Percentiles rank a stretch among this genome's conserved stretches.
phyloP scores from a whole-genome alignment of 495 filamentous ascomycete species.

The Amphirosellinia nigrospora region DNA sequence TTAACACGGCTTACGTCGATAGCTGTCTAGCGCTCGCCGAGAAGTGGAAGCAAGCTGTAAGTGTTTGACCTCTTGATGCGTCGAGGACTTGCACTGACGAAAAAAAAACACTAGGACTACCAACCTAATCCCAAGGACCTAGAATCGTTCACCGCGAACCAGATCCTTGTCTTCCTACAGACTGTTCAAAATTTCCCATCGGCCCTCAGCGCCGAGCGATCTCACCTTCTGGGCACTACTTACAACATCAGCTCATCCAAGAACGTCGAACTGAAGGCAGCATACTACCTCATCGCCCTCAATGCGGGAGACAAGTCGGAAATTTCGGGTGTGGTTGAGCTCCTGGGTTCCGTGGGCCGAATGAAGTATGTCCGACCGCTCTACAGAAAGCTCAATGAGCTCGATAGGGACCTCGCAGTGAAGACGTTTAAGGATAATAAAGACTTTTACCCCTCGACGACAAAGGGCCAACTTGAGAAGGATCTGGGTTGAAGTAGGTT shows the following conservation, averaged over 20 bases:
- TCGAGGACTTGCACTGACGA: neutral
- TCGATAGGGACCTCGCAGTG: slow-evolving; percentile 74
- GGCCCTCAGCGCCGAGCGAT: slow-evolving; percentile 65
- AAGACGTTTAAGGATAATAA: slow-evolving; percentile 85
- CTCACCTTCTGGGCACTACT: slow-evolving; percentile 69
- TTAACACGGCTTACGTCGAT: slow-evolving; percentile 87
- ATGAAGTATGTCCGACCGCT: slow-evolving; percentile 97
- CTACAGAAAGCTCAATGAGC: slow-evolving; percentile 72
- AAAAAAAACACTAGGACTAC: slow-evolving; percentile 55
- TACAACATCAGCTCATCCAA: slow-evolving; percentile 73
- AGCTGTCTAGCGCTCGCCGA: slow-evolving; percentile 80
- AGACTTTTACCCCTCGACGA: slow-evolving; percentile 96
- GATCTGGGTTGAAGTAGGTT: slow-evolving; percentile 61
- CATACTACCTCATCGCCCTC: slow-evolving; percentile 80
- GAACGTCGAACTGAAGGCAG: slow-evolving; percentile 83
- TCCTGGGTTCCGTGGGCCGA: slow-evolving; percentile 81
- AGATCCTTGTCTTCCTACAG: slow-evolving; percentile 89
- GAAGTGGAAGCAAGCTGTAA: slow-evolving; percentile 68
- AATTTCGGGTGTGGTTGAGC: slow-evolving; percentile 70
- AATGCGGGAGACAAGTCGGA: slow-evolving; percentile 69
- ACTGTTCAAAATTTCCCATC: slow-evolving; percentile 66
- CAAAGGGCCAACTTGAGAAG: slow-evolving; percentile 81
- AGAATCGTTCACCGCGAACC: slow-evolving; percentile 75
- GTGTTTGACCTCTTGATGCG: neutral
- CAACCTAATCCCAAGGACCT: slow-evolving; percentile 72